Conservation (phyloP, 768 basidiomycete species). For the Dentipellis sp. region DNA sequence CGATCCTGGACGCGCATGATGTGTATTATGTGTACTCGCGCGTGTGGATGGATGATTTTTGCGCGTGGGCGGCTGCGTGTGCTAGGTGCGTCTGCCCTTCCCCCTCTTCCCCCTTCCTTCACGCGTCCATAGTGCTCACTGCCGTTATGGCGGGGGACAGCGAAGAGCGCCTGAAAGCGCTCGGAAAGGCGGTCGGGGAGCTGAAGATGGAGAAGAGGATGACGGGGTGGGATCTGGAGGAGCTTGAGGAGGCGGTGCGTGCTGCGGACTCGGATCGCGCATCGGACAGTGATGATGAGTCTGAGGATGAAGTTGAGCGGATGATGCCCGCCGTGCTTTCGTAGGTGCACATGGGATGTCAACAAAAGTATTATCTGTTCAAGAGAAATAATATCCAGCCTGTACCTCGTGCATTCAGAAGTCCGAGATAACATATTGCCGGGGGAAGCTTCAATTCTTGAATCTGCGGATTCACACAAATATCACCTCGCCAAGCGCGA, state of each 20-base stretch:
- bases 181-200: conserved; percentile 35
- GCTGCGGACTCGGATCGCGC: conserved; percentile 24
- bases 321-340: not conserved
- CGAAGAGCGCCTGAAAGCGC: conserved; percentile 39
- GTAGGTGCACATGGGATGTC: not conserved
- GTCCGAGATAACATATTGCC: too few species aligned
- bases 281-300: conserved; percentile 60
- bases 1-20: conserved; percentile 71
- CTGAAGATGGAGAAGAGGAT: conserved; percentile 39
- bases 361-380: not conserved
- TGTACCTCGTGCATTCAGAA: too few species aligned
- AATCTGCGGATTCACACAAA: too few species aligned
- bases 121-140: not conserved
- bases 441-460: too few species aligned
- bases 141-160: conserved; percentile 24
- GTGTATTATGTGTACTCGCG: conserved; percentile 86
- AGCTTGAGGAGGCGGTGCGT: conserved; percentile 49
- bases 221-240: conserved; percentile 66
- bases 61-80: conserved; percentile 65
- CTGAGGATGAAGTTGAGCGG: conserved; percentile 2
- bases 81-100: conserved; percentile 47
- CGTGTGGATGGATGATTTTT: conserved; percentile 81
- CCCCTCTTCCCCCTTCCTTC: not conserved
- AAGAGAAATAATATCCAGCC: too few species aligned
- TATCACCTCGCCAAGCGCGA: too few species aligned